Evolutionary conservation across 345 rosid species (phyloP).

Genomic region (Melastoma malabathricum): DNA sequence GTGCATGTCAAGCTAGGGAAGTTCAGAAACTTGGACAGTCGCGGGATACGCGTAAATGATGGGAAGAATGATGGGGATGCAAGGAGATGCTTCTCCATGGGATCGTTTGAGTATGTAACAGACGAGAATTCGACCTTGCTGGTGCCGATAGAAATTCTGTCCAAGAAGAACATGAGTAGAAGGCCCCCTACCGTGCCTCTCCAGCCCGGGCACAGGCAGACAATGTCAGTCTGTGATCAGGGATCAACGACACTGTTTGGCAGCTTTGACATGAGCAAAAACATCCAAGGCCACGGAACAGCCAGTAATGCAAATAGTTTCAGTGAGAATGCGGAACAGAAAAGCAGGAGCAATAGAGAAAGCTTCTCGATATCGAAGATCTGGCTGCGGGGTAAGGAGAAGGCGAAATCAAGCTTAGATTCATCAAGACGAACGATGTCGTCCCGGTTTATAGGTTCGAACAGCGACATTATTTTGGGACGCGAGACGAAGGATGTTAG

Average conservation of each 20-base stretch:
- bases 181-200: constrained; percentile 30
- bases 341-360: constrained; percentile 21
- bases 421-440: constrained; percentile 20
- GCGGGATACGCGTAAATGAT: constrained; percentile 21
- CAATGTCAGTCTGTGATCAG: constrained; percentile 52
- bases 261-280: constrained; percentile 20
- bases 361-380: constrained; percentile 81
- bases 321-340: too few species aligned
- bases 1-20: constrained; percentile 85
- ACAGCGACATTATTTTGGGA: too few species aligned
- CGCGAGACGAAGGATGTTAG: too few species aligned
- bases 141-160: constrained; percentile 55
- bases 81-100: constrained; percentile 92
- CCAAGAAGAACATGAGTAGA: constrained; percentile 43
- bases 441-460: constrained; percentile 15
- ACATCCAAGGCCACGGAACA: neutral
- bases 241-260: constrained; percentile 54
- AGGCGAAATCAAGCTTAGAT: constrained; percentile 12
- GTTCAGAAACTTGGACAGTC: constrained; percentile 53
- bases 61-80: constrained; percentile 31
- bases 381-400: constrained; percentile 64
- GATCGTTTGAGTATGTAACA: constrained; percentile 85
- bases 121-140: constrained; percentile 61
- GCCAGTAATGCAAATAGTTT: neutral
- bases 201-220: constrained; percentile 49